Evolutionary conservation across 129 eudicot species (phyloP).

Genomic region (Chrysanthemum lavandulifolium): DNA sequence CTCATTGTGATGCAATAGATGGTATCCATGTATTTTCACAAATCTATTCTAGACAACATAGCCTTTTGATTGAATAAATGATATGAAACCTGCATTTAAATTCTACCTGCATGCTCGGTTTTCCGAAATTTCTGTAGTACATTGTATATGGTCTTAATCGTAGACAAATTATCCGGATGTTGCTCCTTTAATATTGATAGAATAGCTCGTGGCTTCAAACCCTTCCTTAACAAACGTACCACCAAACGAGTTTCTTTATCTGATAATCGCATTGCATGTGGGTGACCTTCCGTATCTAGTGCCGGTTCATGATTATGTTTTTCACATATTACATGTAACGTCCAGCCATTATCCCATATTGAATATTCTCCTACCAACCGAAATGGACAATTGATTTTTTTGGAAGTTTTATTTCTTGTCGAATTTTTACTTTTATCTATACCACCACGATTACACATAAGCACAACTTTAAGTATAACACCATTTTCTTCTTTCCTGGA

Average conservation of each 20-base stretch:
- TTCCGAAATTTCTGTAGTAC: constrained; percentile 7
- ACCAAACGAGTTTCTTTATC: constrained; percentile 22
- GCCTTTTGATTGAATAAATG: no score
- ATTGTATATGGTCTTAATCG: constrained; percentile 11
- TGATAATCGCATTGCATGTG: constrained; percentile 19
- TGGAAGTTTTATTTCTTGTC: neutral
- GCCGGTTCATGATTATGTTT: constrained; percentile 32
- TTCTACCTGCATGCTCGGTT: constrained; percentile 12
- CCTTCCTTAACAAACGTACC: constrained; percentile 23
- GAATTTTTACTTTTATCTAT: constrained; percentile 5
- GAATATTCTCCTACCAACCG: constrained; percentile 13
- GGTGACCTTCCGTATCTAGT: constrained; percentile 18
- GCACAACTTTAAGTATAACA: neutral
- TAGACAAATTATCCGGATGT: constrained; percentile 17
- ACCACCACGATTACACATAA: constrained; percentile 15
- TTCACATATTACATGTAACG: constrained; percentile 17
- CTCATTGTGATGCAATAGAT: no score
- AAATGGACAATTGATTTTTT: constrained; percentile 24
- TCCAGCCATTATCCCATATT: constrained; percentile 11
- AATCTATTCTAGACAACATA: no score
- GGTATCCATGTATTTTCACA: no score
- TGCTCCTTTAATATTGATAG: constrained; percentile 12
- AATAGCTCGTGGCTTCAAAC: constrained; percentile 18
- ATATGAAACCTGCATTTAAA: neutral
- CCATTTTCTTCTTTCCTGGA: neutral